Percentiles rank a stretch among this genome's conserved stretches.
phyloP scores from a whole-genome alignment of 805 yeast species.

The Torulaspora maleeae region DNA sequence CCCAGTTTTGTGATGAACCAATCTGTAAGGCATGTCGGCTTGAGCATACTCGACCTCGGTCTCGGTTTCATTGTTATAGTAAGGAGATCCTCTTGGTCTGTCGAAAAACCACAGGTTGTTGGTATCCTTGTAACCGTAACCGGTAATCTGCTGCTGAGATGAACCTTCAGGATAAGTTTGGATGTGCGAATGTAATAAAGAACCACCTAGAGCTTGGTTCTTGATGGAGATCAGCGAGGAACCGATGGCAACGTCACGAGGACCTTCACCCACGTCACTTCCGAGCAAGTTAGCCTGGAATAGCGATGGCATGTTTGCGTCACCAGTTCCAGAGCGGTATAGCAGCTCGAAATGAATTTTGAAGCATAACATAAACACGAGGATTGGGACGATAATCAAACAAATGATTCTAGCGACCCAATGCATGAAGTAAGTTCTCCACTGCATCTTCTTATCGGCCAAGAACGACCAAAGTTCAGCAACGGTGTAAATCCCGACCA shows the following conservation, averaged over 20 bases:
- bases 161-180: slow-evolving; percentile 89
- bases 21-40: slow-evolving; percentile 64
- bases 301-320: slow-evolving; percentile 70
- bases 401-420: slow-evolving; percentile 64
- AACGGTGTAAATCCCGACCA: slow-evolving; percentile 86
- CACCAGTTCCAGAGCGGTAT: slow-evolving; percentile 76
- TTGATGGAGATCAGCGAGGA: slow-evolving; percentile 44
- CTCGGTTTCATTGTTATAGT: slow-evolving; percentile 30
- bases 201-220: slow-evolving; percentile 72
- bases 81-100: slow-evolving; percentile 44
- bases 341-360: slow-evolving; percentile 71
- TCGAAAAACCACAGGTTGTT: slow-evolving; percentile 81
- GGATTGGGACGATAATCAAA: slow-evolving; percentile 59
- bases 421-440: slow-evolving; percentile 49
- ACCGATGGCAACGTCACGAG: slow-evolving; percentile 67
- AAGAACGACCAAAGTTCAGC: slow-evolving; percentile 82
- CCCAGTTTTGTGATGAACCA: slow-evolving; percentile 66
- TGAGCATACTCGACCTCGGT: slow-evolving; percentile 39
- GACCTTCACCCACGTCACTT: slow-evolving; percentile 57
- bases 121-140: slow-evolving; percentile 81
- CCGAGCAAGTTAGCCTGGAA: slow-evolving; percentile 75
- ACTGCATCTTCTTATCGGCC: slow-evolving; percentile 57
- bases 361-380: slow-evolving; percentile 61
- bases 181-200: slow-evolving; percentile 80
- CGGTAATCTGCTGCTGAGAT: slow-evolving; percentile 89